Percentiles rank a stretch among this genome's conserved stretches.
Evolutionary conservation across 345 rosid genomes (phyloP).

Genomic region (Excoecaria cochinchinensis): DNA sequence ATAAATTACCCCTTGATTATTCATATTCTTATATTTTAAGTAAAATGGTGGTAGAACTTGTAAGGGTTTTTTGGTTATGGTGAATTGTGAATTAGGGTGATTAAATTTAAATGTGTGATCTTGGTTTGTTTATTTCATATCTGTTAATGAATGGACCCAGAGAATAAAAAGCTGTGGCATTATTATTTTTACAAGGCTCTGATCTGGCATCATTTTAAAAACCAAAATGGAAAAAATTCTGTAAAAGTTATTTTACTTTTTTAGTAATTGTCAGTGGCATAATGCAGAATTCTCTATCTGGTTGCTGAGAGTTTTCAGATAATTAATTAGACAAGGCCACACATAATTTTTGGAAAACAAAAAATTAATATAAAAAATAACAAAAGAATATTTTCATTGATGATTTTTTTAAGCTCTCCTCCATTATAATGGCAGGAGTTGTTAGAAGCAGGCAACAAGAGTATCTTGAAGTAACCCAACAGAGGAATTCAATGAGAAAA

Average conservation of each 20-base stretch:
- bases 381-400: neutral
- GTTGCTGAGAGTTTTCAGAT: neutral
- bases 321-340: neutral
- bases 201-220: neutral
- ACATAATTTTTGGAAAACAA: neutral
- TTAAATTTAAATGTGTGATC: neutral
- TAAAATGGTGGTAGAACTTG: neutral
- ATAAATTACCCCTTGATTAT: too few species aligned
- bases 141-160: neutral
- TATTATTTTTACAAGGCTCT: neutral
- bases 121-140: neutral
- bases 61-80: neutral
- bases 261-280: constrained; percentile 10
- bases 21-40: too few species aligned
- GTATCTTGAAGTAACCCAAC: constrained; percentile 9
- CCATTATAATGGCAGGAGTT: constrained; percentile 19
- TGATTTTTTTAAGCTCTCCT: neutral
- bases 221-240: neutral
- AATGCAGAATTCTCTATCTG: neutral
- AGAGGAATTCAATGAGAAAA: constrained; percentile 20
- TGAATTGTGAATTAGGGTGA: neutral
- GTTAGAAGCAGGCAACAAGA: constrained; percentile 17
- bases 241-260: constrained; percentile 5
- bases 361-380: neutral
- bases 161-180: neutral